phyloP scores from a whole-genome alignment of 176 grass and related monocot genomes.

The Elaeis guineensis region DNA sequence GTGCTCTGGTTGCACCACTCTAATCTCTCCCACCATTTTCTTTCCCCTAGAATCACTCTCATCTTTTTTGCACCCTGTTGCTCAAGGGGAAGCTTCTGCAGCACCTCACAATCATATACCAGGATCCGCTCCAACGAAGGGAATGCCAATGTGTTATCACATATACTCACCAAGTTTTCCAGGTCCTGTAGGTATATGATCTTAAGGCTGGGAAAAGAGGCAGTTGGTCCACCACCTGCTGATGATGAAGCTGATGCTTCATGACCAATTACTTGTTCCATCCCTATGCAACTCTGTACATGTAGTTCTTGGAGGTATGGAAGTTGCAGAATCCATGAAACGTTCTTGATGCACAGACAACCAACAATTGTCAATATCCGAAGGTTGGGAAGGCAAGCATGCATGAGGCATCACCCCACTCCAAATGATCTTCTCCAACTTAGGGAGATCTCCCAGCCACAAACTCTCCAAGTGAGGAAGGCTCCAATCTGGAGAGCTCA shows the following conservation, averaged over 20 bases:
- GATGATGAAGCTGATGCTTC: not conserved
- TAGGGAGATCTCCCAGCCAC: not conserved
- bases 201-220: constrained; percentile 23
- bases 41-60: constrained; percentile 25
- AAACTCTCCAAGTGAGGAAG: constrained; percentile 15
- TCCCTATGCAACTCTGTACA: constrained; percentile 22
- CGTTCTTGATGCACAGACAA: constrained; percentile 6
- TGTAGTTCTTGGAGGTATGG: constrained; percentile 21
- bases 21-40: constrained; percentile 32
- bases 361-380: constrained; percentile 17
- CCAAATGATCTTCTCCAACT: constrained; percentile 32
- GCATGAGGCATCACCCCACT: constrained; percentile 22
- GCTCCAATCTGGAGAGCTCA: not conserved
- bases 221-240: constrained; percentile 1
- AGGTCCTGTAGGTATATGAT: constrained; percentile 2
- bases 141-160: constrained; percentile 7
- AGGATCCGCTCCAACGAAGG: constrained; percentile 32
- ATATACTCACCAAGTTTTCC: constrained; percentile 13
- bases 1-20: constrained; percentile 18
- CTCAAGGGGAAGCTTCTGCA: constrained; percentile 24
- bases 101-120: constrained; percentile 20
- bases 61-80: constrained; percentile 5
- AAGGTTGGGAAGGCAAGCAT: constrained; percentile 25
- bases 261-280: constrained; percentile 24
- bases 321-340: constrained; percentile 26